Evolutionary conservation across 495 filamentous ascomycete species (phyloP), one percentile per base, ranked within the genome.

Genomic region (Aspergillus diversus): DNA sequence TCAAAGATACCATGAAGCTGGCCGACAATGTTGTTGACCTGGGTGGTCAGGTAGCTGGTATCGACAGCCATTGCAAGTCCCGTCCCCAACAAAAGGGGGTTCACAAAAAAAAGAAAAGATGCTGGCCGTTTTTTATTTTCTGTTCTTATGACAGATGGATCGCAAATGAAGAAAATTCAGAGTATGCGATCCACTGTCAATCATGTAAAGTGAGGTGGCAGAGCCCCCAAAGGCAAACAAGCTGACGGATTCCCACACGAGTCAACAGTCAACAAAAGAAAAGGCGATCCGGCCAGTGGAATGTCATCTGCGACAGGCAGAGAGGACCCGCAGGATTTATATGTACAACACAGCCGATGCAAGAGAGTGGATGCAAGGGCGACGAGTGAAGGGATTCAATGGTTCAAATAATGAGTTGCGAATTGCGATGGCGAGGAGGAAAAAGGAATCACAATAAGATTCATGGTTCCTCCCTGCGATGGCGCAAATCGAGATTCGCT

Each of bases 1-100:
- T 98, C 95, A 69, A 96, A 99, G 53, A 97, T 83, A 48, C 89
- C 90, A 78, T 97, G 93, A 50, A 99, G 83, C 76, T 96, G 90
- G 71, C 84, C 83, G 67, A 97, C 90, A 70, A 96, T 97, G 66
- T 86, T 93, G 67, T 91, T 91, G 75, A 97, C 91, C 84, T 97
- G 93, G 71, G 93, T 91, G 69, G 92, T 89, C 73, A 97, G 80
- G 71, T 96, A 94, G 72, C 89, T 89, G 53, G 92, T 92, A 77
- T 97, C 92, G 86, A 97, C 95, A 43, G 76, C 73, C 93, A 97
- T 97, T 32, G 37, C 56, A 63, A 63, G 27, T 52, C 33, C 32
- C 32, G 42, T 43, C 53, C 61, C 63, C 61, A 64, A 73, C 68
- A 51, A 66, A 73, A 64, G 65, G 73, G 69, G 56, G 66, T 33